Conservation (phyloP, 1,139 yeast species). For the Candida glucosophila region DNA sequence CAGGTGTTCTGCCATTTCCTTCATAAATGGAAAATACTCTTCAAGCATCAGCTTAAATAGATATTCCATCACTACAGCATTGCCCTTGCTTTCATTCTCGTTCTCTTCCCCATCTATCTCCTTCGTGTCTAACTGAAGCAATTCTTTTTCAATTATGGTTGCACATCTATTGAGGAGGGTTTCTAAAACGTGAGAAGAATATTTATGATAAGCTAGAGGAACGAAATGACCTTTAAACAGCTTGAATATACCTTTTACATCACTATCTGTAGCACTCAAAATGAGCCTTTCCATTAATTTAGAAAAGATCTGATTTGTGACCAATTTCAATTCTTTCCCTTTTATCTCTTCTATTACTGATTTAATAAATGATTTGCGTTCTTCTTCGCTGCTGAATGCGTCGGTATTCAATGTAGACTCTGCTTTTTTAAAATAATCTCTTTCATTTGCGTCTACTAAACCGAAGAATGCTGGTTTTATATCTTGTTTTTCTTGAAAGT, state of each 20-base stretch:
- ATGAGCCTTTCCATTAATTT: constrained; percentile 83
- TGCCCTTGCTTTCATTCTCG: constrained; percentile 22
- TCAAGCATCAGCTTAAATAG: constrained; percentile 55
- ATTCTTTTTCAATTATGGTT: constrained; percentile 66
- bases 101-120: constrained; percentile 24
- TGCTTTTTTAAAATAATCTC: constrained; percentile 88
- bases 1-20: constrained; percentile 57
- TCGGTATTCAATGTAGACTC: constrained; percentile 78
- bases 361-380: constrained; percentile 59
- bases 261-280: constrained; percentile 54
- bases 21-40: constrained; percentile 56
- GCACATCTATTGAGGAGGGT: constrained; percentile 74
- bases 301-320: constrained; percentile 91
- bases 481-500: constrained; percentile 5
- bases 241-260: constrained; percentile 55
- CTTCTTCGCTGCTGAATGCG: constrained; percentile 70
- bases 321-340: constrained; percentile 87
- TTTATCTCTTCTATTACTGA: constrained; percentile 79
- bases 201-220: constrained; percentile 77
- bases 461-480: constrained; percentile 56
- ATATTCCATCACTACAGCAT: constrained; percentile 49
- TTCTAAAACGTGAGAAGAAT: constrained; percentile 90
- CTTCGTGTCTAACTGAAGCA: constrained; percentile 16
- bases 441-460: constrained; percentile 70
- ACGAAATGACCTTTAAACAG: constrained; percentile 66